These are phyloP conservation scores for Pterocarpus macrocarpus DNA, from an alignment of 306 rosid species.

Conservation along the genomic window DNA sequence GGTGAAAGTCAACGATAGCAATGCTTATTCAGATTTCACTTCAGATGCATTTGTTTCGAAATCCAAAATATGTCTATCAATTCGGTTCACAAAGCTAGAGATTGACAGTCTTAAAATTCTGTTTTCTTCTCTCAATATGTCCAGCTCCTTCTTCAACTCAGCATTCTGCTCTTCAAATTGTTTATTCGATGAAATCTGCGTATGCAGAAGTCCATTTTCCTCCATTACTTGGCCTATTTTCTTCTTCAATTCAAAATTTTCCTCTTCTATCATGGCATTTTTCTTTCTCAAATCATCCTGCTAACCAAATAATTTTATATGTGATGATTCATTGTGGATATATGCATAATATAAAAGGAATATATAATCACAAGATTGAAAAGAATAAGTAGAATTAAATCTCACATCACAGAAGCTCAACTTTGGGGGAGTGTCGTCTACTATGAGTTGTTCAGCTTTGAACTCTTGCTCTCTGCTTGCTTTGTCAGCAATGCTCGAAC, in stretches of 20 bases:
- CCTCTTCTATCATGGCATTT: slow-evolving; percentile 46
- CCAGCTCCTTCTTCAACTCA: slow-evolving; percentile 54
- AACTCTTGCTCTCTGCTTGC: neutral
- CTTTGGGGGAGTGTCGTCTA: slow-evolving; percentile 36
- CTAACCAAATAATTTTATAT: slow-evolving; percentile 31
- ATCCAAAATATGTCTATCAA: slow-evolving; percentile 48
- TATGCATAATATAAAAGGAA: neutral
- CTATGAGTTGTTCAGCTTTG: slow-evolving; percentile 12
- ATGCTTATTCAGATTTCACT: slow-evolving; percentile 44
- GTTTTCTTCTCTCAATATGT: slow-evolving; percentile 50
- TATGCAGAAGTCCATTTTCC: slow-evolving; percentile 53
- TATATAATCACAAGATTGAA: slow-evolving; percentile 32
- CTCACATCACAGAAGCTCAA: slow-evolving; percentile 53
- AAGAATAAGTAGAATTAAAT: slow-evolving; percentile 23
- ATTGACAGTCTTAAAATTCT: slow-evolving; percentile 34
- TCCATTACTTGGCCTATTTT: slow-evolving; percentile 45
- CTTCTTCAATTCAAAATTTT: slow-evolving; percentile 49
- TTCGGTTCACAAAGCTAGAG: slow-evolving; percentile 22
- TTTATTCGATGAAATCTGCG: slow-evolving; percentile 36
- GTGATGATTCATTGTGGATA: slow-evolving; percentile 13
- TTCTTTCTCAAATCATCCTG: slow-evolving; percentile 56
- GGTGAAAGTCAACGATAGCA: slow-evolving; percentile 28
- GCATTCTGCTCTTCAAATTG: slow-evolving; percentile 49
- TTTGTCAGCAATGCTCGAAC: slow-evolving; percentile 4
- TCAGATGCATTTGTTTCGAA: slow-evolving; percentile 47